phyloP scores from a whole-genome alignment of 805 yeast species.

The Candida krabiensis region DNA sequence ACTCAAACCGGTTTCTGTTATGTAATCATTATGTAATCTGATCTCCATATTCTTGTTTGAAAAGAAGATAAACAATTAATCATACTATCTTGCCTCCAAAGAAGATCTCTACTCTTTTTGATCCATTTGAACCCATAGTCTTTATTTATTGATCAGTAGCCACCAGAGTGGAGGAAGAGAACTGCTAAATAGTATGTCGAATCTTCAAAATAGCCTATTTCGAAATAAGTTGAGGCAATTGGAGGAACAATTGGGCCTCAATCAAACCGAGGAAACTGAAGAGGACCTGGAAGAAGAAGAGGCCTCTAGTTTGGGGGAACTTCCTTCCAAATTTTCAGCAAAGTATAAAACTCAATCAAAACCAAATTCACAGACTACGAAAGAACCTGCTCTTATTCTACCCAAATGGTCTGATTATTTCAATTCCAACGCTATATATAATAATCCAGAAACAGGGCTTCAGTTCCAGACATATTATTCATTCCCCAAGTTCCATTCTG shows the following conservation, averaged over 20 bases:
- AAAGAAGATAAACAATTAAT: too few relatives aligned
- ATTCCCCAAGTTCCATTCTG: slow-evolving; percentile 41
- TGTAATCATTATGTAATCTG: too few relatives aligned
- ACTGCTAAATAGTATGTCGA: too few relatives aligned
- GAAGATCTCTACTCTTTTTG: too few relatives aligned
- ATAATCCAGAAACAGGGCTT: slow-evolving; percentile 25
- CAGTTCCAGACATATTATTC: slow-evolving; percentile 57
- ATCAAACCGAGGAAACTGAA: slow-evolving; percentile 4
- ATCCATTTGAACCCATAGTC: too few relatives aligned
- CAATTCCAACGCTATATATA: slow-evolving; percentile 25
- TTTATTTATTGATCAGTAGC: too few relatives aligned
- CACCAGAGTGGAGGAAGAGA: too few relatives aligned
- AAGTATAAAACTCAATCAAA: too few relatives aligned
- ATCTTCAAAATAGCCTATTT: slow-evolving; percentile 26
- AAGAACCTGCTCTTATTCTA: background rate
- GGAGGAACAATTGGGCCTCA: slow-evolving; percentile 24
- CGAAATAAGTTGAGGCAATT: slow-evolving; percentile 23
- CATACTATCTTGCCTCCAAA: too few relatives aligned
- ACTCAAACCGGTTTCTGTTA: too few relatives aligned
- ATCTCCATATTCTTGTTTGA: too few relatives aligned
- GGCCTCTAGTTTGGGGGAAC: slow-evolving; percentile 6
- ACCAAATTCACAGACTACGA: background rate
- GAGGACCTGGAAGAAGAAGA: slow-evolving; percentile 17
- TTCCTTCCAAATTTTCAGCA: slow-evolving; percentile 7
- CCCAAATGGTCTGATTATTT: slow-evolving; percentile 39